Evolutionary conservation across 345 rosid species (phyloP).

Genomic region (Gossypioides kirkii): DNA sequence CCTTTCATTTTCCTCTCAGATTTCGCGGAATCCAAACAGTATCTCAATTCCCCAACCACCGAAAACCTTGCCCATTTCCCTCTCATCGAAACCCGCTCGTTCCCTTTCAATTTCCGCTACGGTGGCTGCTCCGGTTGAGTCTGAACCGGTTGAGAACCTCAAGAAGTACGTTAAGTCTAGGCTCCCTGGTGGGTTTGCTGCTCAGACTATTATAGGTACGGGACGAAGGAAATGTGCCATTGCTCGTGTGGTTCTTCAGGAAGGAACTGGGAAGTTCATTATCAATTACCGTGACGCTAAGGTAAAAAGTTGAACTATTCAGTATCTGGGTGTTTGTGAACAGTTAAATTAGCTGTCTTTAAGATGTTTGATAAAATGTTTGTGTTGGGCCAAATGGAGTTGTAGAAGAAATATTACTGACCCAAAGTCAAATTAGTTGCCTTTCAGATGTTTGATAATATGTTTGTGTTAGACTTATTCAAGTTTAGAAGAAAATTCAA

Average conservation of each 20-base stretch:
- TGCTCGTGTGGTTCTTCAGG: slow-evolving; percentile 91
- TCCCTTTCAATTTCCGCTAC: slow-evolving; percentile 48
- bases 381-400: no score
- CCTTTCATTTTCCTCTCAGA: slow-evolving; percentile 72
- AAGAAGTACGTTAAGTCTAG: slow-evolving; percentile 74
- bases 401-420: neutral
- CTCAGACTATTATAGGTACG: slow-evolving; percentile 78
- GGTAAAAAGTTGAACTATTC: slow-evolving; percentile 26
- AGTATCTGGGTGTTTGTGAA: neutral
- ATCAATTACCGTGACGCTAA: slow-evolving; percentile 86
- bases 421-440: neutral
- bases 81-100: slow-evolving; percentile 26
- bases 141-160: slow-evolving; percentile 40
- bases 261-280: slow-evolving; percentile 78
- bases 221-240: slow-evolving; percentile 89
- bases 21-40: slow-evolving; percentile 45
- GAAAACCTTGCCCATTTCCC: slow-evolving; percentile 27
- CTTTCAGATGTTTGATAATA: slow-evolving; percentile 7
- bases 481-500: no score
- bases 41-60: slow-evolving; percentile 32
- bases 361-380: no score
- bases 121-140: slow-evolving; percentile 40
- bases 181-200: slow-evolving; percentile 91
- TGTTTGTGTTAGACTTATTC: neutral
- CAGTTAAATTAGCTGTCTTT: neutral